Evolutionary conservation across 139 green algal species (phyloP), one percentile per base, ranked within the genome.

Genomic region (Coelastrella sp.): DNA sequence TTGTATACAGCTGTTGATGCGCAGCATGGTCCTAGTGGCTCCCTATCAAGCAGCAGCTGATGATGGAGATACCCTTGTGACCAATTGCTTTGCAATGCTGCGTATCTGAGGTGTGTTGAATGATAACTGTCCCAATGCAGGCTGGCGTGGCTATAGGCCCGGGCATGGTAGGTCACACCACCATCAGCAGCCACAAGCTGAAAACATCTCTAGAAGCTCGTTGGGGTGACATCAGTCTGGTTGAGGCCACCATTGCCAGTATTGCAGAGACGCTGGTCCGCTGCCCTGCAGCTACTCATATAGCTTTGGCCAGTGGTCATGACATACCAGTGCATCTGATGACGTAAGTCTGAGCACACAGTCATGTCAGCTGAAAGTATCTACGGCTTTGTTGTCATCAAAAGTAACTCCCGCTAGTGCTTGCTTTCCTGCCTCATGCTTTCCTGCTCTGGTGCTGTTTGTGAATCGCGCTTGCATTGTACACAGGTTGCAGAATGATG

Each of bases 181-280:
- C 6, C 9, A 79, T 85, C 48, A 60, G 9, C 3, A 2, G 15
- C 1, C 34, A 62, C 64, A 48, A 41, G 41, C 66, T 85, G 64
- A 40, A 11, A 1, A 79, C 63, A 13, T 79, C 64, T 30, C 43
- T 85, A 21, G n/a, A 69, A 4, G 30, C 41, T n/a, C 19, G 34
- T 32, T 85, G 79, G 79, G 79, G 79, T 21, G 79, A 78, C 79
- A 67, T 85, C 43, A 69, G 30, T 17, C 48, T 85, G 34, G 79
- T 85, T 4, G 35, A 84, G 60, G 77, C 40, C 25, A 68, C n/a
- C 37, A 63, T 86, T 19, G 81, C 63, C 51, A 62, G 60, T 35
- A 43, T 81, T 13, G 67, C 35, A 0, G 81, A 86, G 81, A 50
- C 81, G 5, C 38, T 86, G 23, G 50, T 5, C 32, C 69, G 82